Evolutionary conservation across 78 protist genomes (phyloP).

Genomic region (Polysphondylium violaceum): DNA sequence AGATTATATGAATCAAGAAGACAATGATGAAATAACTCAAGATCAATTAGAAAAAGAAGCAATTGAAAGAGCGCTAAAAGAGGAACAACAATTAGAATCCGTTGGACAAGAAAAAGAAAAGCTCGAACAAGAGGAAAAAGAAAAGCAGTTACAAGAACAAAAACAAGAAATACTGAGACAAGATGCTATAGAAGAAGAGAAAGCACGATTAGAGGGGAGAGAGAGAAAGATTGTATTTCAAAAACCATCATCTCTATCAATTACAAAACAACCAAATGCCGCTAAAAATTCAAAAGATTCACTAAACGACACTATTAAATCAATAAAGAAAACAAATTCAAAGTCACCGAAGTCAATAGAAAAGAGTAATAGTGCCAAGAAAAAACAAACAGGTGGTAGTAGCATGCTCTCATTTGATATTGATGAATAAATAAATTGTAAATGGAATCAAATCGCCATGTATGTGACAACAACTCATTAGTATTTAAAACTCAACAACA

Average conservation of each 20-base stretch:
- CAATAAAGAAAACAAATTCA: too few relatives aligned
- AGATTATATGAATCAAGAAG: conserved; percentile 33
- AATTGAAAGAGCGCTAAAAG: conserved; percentile 21
- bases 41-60: conserved; percentile 48
- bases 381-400: too few relatives aligned
- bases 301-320: too few relatives aligned
- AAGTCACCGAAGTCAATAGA: too few relatives aligned
- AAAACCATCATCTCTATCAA: conserved; percentile 3
- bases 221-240: conserved; percentile 37
- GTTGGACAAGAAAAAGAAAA: conserved; percentile 6
- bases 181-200: conserved; percentile 16
- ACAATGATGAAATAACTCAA: neutral
- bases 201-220: conserved; percentile 16
- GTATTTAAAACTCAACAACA: too few relatives aligned
- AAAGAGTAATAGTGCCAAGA: too few relatives aligned
- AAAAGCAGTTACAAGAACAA: neutral
- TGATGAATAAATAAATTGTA: too few relatives aligned
- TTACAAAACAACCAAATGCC: neutral
- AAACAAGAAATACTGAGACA: neutral
- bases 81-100: neutral
- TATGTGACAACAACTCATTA: too few relatives aligned
- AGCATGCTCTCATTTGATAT: too few relatives aligned
- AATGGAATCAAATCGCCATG: too few relatives aligned
- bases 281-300: too few relatives aligned
- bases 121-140: conserved; percentile 6